phyloP scores from a whole-genome alignment of 1,284 basidiomycete genomes.

The Apiotrichum laibachii region DNA sequence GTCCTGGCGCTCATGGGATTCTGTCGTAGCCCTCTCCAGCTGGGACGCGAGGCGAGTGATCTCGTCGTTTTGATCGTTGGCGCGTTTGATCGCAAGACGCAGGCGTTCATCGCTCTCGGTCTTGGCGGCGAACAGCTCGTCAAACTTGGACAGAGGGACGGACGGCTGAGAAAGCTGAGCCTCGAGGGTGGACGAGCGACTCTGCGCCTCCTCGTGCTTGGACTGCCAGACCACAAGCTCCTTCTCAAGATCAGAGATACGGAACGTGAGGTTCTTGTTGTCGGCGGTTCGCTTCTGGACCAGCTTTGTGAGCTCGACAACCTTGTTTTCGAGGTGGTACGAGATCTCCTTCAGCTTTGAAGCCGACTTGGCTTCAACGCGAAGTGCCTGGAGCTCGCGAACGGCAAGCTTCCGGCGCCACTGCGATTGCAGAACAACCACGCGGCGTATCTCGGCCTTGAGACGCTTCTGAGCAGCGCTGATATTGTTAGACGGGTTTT shows the following conservation, averaged over 20 bases:
- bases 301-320: constrained; percentile 96
- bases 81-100: constrained; percentile 68
- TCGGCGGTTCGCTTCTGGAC: constrained; percentile 88
- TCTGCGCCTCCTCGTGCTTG: constrained; percentile 85
- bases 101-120: constrained; percentile 76
- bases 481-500: neutral
- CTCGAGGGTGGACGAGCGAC: constrained; percentile 71
- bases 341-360: constrained; percentile 99
- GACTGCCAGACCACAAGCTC: constrained; percentile 80
- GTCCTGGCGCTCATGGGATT: constrained; percentile 77
- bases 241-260: constrained; percentile 74
- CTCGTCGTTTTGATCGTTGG: constrained; percentile 76
- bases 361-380: constrained; percentile 90
- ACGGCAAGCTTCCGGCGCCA: constrained; percentile 84
- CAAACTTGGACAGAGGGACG: constrained; percentile 68
- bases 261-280: constrained; percentile 78
- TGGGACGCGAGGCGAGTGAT: constrained; percentile 80
- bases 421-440: constrained; percentile 88
- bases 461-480: constrained; percentile 68
- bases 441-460: constrained; percentile 65
- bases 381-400: constrained; percentile 77
- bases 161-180: constrained; percentile 69
- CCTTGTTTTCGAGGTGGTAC: constrained; percentile 97
- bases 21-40: constrained; percentile 56
- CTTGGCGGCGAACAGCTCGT: constrained; percentile 74